These are phyloP conservation scores for Neurospora sp. DNA, from an alignment of 495 filamentous ascomycete genomes.

Conservation along the genomic window DNA sequence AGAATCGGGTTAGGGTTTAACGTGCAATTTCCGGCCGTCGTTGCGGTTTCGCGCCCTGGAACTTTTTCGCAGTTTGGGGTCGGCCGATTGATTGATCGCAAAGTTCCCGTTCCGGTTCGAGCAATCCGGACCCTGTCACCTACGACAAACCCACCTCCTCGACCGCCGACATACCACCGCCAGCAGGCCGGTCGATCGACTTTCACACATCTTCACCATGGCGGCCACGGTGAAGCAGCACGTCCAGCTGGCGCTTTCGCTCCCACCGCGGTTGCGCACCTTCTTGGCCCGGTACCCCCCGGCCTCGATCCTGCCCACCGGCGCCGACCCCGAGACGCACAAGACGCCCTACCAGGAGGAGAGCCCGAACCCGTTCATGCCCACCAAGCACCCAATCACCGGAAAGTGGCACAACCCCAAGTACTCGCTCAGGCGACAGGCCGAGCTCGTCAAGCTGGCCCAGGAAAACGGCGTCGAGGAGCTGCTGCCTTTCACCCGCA, in stretches of 20 bases:
- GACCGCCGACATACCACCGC: background rate
- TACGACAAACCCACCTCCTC: background rate
- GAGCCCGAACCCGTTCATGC: constrained; percentile 64
- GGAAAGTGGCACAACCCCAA: constrained; percentile 70
- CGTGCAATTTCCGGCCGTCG: background rate
- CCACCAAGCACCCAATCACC: constrained; percentile 58
- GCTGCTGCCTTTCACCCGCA: constrained; percentile 65
- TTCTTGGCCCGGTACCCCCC: constrained; percentile 91
- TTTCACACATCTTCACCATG: constrained; percentile 6
- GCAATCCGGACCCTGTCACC: background rate
- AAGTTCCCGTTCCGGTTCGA: background rate
- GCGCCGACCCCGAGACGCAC: constrained; percentile 31
- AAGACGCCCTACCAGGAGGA: constrained; percentile 34
- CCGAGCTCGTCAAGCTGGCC: constrained; percentile 83
- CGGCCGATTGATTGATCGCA: background rate
- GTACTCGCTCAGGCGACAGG: constrained; percentile 77
- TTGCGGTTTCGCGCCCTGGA: background rate
- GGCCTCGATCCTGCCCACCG: constrained; percentile 35
- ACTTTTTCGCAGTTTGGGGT: background rate
- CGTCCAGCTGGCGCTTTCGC: constrained; percentile 51
- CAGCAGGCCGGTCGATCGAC: background rate
- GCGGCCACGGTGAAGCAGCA: constrained; percentile 30
- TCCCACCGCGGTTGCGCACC: constrained; percentile 65
- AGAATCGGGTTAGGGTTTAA: background rate
- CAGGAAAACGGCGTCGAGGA: constrained; percentile 71